phyloP scores from a whole-genome alignment of 352 stramenopile species.

The Phytopythium sindhum region DNA sequence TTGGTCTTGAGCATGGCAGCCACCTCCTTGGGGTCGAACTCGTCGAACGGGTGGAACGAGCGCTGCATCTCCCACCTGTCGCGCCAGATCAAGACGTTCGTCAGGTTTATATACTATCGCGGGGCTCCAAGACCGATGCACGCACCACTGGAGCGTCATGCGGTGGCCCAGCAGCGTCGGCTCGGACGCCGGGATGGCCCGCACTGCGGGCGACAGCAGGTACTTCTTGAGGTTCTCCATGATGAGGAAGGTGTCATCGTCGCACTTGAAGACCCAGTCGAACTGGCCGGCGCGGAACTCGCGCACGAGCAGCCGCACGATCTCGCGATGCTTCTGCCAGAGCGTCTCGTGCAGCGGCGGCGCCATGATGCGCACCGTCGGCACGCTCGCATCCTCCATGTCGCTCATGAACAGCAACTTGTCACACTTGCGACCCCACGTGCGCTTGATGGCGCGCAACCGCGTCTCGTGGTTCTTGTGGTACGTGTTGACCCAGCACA shows the following conservation, averaged over 20 bases:
- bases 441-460: constrained; percentile 62
- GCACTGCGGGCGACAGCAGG: constrained; percentile 49
- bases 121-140: neutral
- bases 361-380: constrained; percentile 60
- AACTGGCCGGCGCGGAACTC: constrained; percentile 66
- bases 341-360: constrained; percentile 70
- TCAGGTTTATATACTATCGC: too few species aligned
- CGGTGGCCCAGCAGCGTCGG: constrained; percentile 74
- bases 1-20: constrained; percentile 46
- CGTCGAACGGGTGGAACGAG: constrained; percentile 59
- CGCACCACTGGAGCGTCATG: constrained; percentile 83
- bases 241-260: constrained; percentile 85
- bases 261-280: constrained; percentile 87
- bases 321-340: constrained; percentile 85
- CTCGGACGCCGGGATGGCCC: constrained; percentile 21
- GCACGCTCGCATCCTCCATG: constrained; percentile 52
- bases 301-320: constrained; percentile 62
- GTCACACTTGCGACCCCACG: constrained; percentile 79
- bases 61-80: constrained; percentile 73
- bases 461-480: constrained; percentile 68
- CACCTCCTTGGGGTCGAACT: constrained; percentile 60
- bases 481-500: constrained; percentile 88
- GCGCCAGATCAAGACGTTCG: neutral
- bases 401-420: constrained; percentile 90
- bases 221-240: constrained; percentile 85